These are phyloP conservation scores for Mycena sp. DNA, from an alignment of 1,284 basidiomycete genomes.

Conservation along the genomic window DNA sequence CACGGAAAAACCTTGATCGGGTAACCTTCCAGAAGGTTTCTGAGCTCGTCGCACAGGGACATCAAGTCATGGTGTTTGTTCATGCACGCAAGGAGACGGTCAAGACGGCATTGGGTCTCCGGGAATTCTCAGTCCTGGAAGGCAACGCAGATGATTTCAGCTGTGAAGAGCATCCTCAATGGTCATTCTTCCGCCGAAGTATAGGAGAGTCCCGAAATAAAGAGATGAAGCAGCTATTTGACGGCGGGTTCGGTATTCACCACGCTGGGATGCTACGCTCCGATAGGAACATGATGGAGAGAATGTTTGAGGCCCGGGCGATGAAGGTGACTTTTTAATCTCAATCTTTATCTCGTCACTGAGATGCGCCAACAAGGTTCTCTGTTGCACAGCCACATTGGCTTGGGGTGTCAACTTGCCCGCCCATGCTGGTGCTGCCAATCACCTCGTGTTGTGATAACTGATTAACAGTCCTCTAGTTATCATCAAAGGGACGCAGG, in stretches of 20 bases:
- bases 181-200: slow-evolving; percentile 79
- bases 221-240: slow-evolving; percentile 97
- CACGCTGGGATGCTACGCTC: slow-evolving; percentile 98
- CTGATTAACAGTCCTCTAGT: slow-evolving; percentile 54
- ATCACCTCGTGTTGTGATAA: background rate
- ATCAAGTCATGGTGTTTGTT: slow-evolving; percentile 99
- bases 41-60: slow-evolving; percentile 85
- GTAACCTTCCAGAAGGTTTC: slow-evolving; percentile 93
- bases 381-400: slow-evolving; percentile 98
- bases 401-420: slow-evolving; percentile 99
- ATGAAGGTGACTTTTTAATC: slow-evolving; percentile 75
- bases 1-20: slow-evolving; percentile 90
- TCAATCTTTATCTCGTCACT: background rate
- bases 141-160: slow-evolving; percentile 83
- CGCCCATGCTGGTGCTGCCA: slow-evolving; percentile 86
- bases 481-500: slow-evolving; percentile 97
- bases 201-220: slow-evolving; percentile 89
- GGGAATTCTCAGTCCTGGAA: slow-evolving; percentile 83
- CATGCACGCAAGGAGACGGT: slow-evolving; percentile 99
- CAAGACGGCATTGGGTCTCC: slow-evolving; percentile 88
- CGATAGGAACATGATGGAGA: slow-evolving; percentile 96
- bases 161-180: slow-evolving; percentile 83
- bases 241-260: slow-evolving; percentile 96
- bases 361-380: slow-evolving; percentile 66
- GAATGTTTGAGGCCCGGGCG: slow-evolving; percentile 90